A percentile compares a stretch with the other conserved stretches of the same genome.
These are phyloP conservation scores for Psilocybe cubensis DNA, from an alignment of 768 basidiomycete genomes.

Conservation along the genomic window DNA sequence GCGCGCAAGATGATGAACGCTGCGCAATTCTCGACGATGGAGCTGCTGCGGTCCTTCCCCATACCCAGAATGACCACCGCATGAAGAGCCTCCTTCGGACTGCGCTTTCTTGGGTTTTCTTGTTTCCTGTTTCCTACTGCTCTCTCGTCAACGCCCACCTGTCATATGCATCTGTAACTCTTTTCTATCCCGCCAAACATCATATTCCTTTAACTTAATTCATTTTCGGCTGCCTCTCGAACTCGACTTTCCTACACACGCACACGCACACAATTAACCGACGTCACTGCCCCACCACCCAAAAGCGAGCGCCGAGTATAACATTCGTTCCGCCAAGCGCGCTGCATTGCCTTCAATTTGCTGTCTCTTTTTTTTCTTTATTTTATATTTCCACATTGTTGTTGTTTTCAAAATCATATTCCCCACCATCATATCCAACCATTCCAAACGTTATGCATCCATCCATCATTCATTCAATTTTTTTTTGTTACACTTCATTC, in stretches of 20 bases:
- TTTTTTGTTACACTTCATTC: neutral
- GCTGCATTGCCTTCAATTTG: neutral
- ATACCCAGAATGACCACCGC: constrained; percentile 39
- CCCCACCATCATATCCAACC: neutral
- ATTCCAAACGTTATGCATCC: neutral
- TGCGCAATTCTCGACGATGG: constrained; percentile 40
- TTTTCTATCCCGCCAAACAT: neutral
- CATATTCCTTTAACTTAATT: neutral
- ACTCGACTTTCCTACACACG: neutral
- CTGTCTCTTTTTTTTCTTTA: neutral
- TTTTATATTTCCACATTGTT: neutral
- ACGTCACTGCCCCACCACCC: neutral
- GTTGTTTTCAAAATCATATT: neutral
- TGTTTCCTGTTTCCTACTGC: neutral
- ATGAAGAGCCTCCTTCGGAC: constrained; percentile 18
- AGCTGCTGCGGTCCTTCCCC: constrained; percentile 52
- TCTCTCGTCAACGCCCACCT: too few species aligned
- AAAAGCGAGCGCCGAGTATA: neutral
- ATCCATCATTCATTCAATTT: neutral
- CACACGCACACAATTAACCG: neutral
- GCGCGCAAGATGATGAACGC: constrained; percentile 20
- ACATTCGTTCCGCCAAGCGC: neutral
- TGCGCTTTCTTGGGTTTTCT: neutral
- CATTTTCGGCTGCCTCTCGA: too few species aligned
- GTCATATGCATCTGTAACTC: neutral